Base-by-base conservation (phyloP, 176 grass and related monocot genomes). In the Calamus simplicifolius region DNA sequence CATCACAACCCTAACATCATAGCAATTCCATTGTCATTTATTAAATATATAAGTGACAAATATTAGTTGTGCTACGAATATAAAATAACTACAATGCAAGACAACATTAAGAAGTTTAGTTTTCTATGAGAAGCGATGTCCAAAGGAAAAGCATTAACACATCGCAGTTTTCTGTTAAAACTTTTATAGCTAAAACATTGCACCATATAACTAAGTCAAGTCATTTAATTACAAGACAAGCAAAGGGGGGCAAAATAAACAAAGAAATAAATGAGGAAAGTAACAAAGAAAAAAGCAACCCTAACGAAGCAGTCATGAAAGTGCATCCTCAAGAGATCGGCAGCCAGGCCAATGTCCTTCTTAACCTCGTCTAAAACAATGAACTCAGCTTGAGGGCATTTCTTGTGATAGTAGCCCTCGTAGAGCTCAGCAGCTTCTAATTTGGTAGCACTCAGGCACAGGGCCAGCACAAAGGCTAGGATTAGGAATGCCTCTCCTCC, bases 261-360 rank as follows among this genome's bases (percentile, higher is more conserved):
- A 23, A 23, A 23, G 6, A 18, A 17, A n/a, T 0, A 29, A 62
- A 6, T 3, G 3, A 4, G 3, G 58, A 2, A 61, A 17, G 0
- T 4, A 15, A 5, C 17, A 49, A 19, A 6, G 3, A 50, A 16
- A 16, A 2, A 49, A 72, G 73, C 72, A 55, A 89, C 85, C 63
- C 71, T 35, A 25, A 92, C 88, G 66, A 92, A 92, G 58, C 88
- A 92, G 77, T 86, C 88, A 61, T 92, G 88, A 83, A 92, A 92
- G 74, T 91, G 87, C 25, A 86, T 82, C 0, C 87, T 64, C 62
- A 81, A 29, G 54, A 94, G 77, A 48, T 81, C 85, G 29, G 85
- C 85, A 14, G 81, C 81, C 62, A 95, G 67, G 64, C 89, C 89
- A 2, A 71, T 67, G 63, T 85, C 81, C 75, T 59, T 95, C 54